Evolutionary conservation across 192 early-diverging fungal species (phyloP), one percentile per base, ranked within the genome.

Genomic region (Rhizophlyctis rosea): DNA sequence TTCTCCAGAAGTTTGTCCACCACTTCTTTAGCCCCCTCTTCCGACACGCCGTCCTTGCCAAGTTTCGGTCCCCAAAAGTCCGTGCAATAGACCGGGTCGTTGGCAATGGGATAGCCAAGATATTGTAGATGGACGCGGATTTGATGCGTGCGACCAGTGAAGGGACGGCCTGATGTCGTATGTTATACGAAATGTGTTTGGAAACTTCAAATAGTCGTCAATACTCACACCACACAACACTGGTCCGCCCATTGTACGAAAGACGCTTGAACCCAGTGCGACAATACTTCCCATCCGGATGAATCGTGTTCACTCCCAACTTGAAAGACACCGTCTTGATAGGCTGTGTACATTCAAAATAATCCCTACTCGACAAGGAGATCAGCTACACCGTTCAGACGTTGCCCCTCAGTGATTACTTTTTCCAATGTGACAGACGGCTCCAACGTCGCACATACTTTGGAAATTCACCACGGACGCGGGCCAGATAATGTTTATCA

Each of bases 61-160:
- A 84, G 62, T 0, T 64, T 39, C 7, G 53, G 18, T 18, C 88
- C 91, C 92, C 93, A 97, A 0, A 86, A 75, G 0, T 84, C 81
- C 9, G 64, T 84, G 50, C 86, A 80, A 72, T 98, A 98, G 1
- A 97, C 61, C 13, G 96, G 96, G 64, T 98, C 96, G 64, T 98
- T 97, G 23, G 88, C 91, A 55, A 98, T 96, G 1, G 95, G 94
- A 54, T 83, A 82, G 3, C 96, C 96, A 0, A 98, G 80, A 64
- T 85, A 94, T 74, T 93, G 91, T 31, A 98, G 68, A 63, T 98
- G 96, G 47, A 98, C 95, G 32, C 96, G 86, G 61, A 98, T 97
- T 75, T 98, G 96, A 59, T 98, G 96, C 13, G 95, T 97, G 30
- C 96, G 76, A 1, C 96, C 96, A 0, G 95, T 96, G 18, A 91